Base-by-base conservation (phyloP, 139 green algal species). In the Bryopsis sp. region DNA sequence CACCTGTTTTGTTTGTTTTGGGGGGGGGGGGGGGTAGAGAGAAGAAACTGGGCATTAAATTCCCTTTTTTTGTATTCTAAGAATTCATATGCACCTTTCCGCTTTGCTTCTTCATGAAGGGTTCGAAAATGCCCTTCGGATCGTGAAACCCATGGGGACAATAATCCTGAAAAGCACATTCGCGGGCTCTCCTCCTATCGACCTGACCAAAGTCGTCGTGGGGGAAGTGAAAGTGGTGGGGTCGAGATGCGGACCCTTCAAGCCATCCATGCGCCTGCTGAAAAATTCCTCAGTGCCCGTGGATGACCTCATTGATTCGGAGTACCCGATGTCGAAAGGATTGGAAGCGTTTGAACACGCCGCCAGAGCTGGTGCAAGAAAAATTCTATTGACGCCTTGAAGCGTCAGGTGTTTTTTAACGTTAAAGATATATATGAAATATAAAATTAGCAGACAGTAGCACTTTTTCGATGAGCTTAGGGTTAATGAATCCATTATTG, bases 361-460 rank as follows among this genome's bases (percentile, higher is more conserved):
- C 37, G 5, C 35, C 19, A 8, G 43, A 36, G 35, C 11, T 19
- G 62, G 62, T 36, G 32, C 43, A 8, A 6, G 22, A 3, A 69
- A 69, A 69, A 24, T 69, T 5, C 37, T 69, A 19, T 35, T 69
- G 62, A 54, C n/a, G n/a, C n/a, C n/a, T n/a, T n/a, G n/a, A n/a
- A n/a, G n/a, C n/a, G n/a, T n/a, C n/a, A n/a, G n/a, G n/a, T n/a
- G n/a, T n/a, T n/a, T n/a, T n/a, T n/a, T n/a, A n/a, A n/a, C n/a
- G n/a, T n/a, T n/a, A n/a, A n/a, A n/a, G n/a, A n/a, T n/a, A n/a
- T n/a, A n/a, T n/a, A n/a, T n/a, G n/a, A n/a, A n/a, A n/a, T n/a
- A n/a, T n/a, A n/a, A n/a, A n/a, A n/a, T n/a, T n/a, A n/a, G n/a
- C n/a, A n/a, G n/a, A n/a, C n/a, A n/a, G n/a, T n/a, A n/a, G n/a